Conservation (phyloP, 2,329 filamentous ascomycete species). For the Lasiodiplodia gonubiensis region DNA sequence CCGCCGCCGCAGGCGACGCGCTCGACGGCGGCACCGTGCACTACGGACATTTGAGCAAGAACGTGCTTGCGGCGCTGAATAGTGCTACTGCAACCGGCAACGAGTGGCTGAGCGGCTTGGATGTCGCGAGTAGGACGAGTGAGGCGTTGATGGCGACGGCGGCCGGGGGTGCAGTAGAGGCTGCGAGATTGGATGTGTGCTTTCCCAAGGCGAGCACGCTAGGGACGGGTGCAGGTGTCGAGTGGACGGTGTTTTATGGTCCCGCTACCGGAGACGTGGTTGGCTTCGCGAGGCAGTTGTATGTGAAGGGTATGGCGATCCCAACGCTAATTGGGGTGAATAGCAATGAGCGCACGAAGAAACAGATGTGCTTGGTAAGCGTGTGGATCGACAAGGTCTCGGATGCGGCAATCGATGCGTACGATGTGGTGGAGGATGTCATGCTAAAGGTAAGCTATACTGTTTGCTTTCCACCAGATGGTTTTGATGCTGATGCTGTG, state of each 20-base stretch:
- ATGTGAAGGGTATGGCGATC: conserved; percentile 64
- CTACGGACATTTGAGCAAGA: conserved; percentile 74
- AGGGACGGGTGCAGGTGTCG: conserved; percentile 64
- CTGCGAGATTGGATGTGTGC: conserved; percentile 59
- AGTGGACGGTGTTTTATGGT: conserved; percentile 22
- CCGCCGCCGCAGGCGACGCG: conserved; percentile 63
- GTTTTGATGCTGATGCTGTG: not conserved
- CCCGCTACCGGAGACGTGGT: conserved; percentile 62
- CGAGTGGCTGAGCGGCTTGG: conserved; percentile 37
- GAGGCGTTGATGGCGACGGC: conserved; percentile 35
- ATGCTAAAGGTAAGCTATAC: conserved; percentile 63
- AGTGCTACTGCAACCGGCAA: not conserved
- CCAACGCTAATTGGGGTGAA: conserved; percentile 77
- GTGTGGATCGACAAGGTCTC: conserved; percentile 65
- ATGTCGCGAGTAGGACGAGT: conserved; percentile 34
- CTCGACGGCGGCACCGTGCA: conserved; percentile 75
- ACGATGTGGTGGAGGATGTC: conserved; percentile 61
- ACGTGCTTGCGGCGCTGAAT: conserved; percentile 54
- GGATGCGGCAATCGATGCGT: conserved; percentile 54
- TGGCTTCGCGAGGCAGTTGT: conserved; percentile 42
- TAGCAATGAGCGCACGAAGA: conserved; percentile 67
- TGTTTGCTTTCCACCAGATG: no score
- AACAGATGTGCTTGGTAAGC: conserved; percentile 70
- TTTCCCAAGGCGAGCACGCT: conserved; percentile 73
- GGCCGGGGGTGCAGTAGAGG: conserved; percentile 37